Conservation (phyloP, 75 land plant species). For the Pinus taeda region DNA sequence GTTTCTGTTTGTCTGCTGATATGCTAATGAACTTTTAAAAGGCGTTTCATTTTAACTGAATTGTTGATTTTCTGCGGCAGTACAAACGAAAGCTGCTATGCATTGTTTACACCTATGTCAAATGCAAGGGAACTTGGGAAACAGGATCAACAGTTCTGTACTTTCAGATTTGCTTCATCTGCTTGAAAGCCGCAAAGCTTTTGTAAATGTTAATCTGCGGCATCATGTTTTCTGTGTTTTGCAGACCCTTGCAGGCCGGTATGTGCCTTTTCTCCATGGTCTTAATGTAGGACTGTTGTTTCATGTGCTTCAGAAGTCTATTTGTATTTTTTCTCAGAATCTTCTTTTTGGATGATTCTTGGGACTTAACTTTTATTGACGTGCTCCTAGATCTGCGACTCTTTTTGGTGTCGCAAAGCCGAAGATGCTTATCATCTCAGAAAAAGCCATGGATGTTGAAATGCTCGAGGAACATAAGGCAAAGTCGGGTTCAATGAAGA, state of each 20-base stretch:
- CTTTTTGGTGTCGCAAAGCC: slow-evolving; percentile 58
- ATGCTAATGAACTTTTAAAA: background rate
- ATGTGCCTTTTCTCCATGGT: slow-evolving; percentile 4
- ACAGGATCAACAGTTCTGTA: slow-evolving; percentile 24
- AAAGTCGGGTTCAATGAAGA: background rate
- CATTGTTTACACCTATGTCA: slow-evolving; percentile 58
- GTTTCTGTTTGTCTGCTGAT: background rate
- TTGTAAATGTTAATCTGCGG: slow-evolving; percentile 68
- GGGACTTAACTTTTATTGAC: too few species aligned
- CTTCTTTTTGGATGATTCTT: too few species aligned
- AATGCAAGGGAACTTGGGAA: slow-evolving; percentile 13
- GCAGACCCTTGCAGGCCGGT: slow-evolving; percentile 82
- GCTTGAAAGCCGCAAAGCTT: slow-evolving; percentile 61
- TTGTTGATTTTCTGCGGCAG: slow-evolving; percentile 38
- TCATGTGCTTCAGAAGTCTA: background rate
- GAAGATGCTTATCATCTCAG: background rate
- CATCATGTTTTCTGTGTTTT: slow-evolving; percentile 81
- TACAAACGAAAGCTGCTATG: slow-evolving; percentile 63
- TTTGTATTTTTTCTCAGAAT: background rate
- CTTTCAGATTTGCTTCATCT: slow-evolving; percentile 49
- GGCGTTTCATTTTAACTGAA: background rate
- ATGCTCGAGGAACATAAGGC: slow-evolving; percentile 7
- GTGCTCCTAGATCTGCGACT: slow-evolving; percentile 53
- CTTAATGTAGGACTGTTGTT: background rate
- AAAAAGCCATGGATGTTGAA: background rate